Conservation (phyloP, 352 stramenopile species). For the Phytophthora ramorum region DNA sequence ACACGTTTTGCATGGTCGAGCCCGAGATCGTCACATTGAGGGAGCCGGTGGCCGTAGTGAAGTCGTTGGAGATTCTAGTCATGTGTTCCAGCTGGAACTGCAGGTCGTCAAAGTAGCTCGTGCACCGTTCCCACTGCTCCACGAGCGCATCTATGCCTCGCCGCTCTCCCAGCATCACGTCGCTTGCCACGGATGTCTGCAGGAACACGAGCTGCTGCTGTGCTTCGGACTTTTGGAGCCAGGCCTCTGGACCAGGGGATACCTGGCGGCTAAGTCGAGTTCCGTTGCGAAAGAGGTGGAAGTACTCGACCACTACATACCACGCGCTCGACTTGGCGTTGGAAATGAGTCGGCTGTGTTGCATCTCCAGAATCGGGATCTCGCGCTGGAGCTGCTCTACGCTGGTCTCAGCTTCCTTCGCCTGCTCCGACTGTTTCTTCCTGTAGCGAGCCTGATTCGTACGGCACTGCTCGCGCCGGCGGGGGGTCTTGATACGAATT, state of each 20-base stretch:
- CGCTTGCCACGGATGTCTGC: slow-evolving; percentile 18
- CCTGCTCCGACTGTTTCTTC: slow-evolving; percentile 36
- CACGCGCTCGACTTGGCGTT: slow-evolving; percentile 7
- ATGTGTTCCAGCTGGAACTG: slow-evolving; percentile 39
- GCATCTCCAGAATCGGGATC: slow-evolving; percentile 28
- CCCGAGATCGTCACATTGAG: slow-evolving; percentile 23
- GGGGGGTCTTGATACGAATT: slow-evolving; percentile 48
- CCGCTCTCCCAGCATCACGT: slow-evolving; percentile 28
- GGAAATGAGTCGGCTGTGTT: slow-evolving; percentile 18
- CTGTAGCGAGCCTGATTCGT: slow-evolving; percentile 56
- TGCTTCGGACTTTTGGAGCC: slow-evolving; percentile 29
- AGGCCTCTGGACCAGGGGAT: slow-evolving; percentile 11
- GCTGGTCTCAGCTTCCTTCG: slow-evolving; percentile 23
- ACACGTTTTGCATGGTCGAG: slow-evolving; percentile 20
- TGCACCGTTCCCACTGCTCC: slow-evolving; percentile 37
- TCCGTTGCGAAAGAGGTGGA: slow-evolving; percentile 33
- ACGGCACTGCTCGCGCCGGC: slow-evolving; percentile 56
- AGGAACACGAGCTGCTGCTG: slow-evolving; percentile 40
- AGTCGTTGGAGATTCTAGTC: slow-evolving; percentile 12
- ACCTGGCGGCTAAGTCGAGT: not conserved
- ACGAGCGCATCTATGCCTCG: slow-evolving; percentile 17
- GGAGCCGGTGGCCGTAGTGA: slow-evolving; percentile 7
- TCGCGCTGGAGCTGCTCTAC: slow-evolving; percentile 32
- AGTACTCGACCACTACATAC: slow-evolving; percentile 28
- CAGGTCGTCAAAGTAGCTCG: slow-evolving; percentile 37